Base-by-base conservation (phyloP, 1,139 yeast species). In the Blastobotrys raffinosifermentans region DNA sequence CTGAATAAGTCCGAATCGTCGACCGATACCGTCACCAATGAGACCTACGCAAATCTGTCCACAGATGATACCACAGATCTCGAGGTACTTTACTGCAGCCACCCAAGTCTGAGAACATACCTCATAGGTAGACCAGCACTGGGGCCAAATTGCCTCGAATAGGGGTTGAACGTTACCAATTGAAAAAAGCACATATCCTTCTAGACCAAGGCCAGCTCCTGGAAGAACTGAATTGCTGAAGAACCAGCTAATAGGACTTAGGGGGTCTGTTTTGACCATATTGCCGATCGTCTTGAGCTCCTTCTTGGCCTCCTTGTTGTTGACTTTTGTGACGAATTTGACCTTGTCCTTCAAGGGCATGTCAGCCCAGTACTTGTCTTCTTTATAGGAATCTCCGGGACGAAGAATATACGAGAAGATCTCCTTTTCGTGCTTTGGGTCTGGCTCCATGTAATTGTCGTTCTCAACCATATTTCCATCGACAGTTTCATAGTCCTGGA, bases 1-100 rank as follows among this genome's bases (percentile, higher is more conserved):
- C 51, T 61, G 66, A 33, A 62, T 57, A 34, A 62, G 53, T 44
- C 66, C 75, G 94, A 95, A 65, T 78, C 87, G 84, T 68, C 96
- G 80, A 52, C 97, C 97, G 50, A 83, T 70, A 35, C 68, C 65
- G 67, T 89, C 97, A 50, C 94, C 96, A 53, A 82, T 58, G 51
- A 75, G 63, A 67, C 97, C 97, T 54, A 89, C 91, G 39, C 82
- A 73, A 42, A 87, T 61, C 69, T 87, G 96, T 54, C 97, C 97
- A 55, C 83, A 74, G 51, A 87, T 94, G 34, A 95, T 87, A 69
- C 97, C 96, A 44, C 84, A 89, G 37, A 61, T 56, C 43, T 60
- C 64, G 30, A 61, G 50, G 38, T 59, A 57, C 20, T 51, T 49
- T 25, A 58, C 60, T 8, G 63, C 53, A 25, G 54, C 51, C 30